Percentiles rank a stretch among this genome's conserved stretches.
Evolutionary conservation across 2,329 filamentous ascomycete genomes (phyloP).

Genomic region (Ophiostoma triangulosporum): DNA sequence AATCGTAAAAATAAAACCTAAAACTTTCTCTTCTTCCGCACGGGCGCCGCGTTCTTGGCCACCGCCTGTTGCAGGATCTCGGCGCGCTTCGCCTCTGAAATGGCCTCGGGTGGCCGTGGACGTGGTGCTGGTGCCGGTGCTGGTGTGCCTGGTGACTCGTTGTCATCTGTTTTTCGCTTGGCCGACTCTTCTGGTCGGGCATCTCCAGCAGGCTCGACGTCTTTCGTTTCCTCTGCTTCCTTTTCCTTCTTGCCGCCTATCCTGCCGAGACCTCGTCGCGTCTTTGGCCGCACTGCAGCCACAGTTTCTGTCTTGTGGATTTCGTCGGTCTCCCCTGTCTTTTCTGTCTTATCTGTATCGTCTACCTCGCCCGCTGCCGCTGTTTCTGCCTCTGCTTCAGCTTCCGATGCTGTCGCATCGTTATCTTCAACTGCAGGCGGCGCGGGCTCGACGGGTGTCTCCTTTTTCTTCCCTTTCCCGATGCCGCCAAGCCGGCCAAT

Average conservation of each 20-base stretch:
- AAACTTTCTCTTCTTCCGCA: constrained; percentile 44
- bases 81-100: constrained; percentile 27
- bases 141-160: not conserved
- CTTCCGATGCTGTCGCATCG: constrained; percentile 32
- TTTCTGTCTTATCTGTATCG: too few species aligned
- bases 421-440: too few species aligned
- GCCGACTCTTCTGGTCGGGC: not conserved
- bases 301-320: constrained; percentile 14
- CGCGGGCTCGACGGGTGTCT: too few species aligned
- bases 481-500: constrained; percentile 9
- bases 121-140: too few species aligned
- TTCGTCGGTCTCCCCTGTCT: too few species aligned
- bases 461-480: not conserved
- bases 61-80: constrained; percentile 38
- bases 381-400: constrained; percentile 15
- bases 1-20: too few species aligned
- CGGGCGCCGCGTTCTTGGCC: constrained; percentile 34
- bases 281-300: not conserved
- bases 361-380: too few species aligned
- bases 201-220: not conserved
- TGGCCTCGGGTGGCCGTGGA: not conserved
- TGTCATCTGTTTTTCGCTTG: not conserved
- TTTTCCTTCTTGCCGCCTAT: constrained; percentile 23
- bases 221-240: not conserved
- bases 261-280: constrained; percentile 25